Percentiles rank a stretch among this genome's conserved stretches.
Conservation (phyloP, 2,329 filamentous ascomycete species). For the Penicillium thymicola region DNA sequence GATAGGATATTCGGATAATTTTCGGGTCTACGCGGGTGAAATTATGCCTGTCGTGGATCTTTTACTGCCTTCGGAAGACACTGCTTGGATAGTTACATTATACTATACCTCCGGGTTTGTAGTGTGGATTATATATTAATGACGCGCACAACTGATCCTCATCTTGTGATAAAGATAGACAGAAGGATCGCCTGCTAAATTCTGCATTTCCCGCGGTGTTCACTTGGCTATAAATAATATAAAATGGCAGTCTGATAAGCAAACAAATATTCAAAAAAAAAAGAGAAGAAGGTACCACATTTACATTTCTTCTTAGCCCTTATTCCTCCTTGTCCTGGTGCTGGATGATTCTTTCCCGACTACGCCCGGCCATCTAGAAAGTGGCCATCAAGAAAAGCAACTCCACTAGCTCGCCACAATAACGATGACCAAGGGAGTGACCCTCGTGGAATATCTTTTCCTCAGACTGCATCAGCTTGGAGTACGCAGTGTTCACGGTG, state of each 20-base stretch:
- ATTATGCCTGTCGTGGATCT: neutral
- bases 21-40: neutral
- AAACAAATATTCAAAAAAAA: neutral
- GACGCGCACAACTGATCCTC: neutral
- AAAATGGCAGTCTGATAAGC: neutral
- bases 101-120: neutral
- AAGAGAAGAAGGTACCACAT: neutral
- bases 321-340: neutral
- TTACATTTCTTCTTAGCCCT: neutral
- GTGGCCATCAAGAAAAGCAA: neutral
- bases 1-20: neutral
- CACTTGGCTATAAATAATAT: neutral
- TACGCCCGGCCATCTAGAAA: neutral
- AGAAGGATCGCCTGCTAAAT: neutral
- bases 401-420: neutral
- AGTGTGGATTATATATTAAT: neutral
- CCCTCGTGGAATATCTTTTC: neutral
- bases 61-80: neutral
- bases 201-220: neutral
- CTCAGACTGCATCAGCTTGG: neutral
- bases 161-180: neutral
- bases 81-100: neutral
- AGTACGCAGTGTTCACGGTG: neutral
- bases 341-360: neutral
- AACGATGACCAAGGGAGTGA: neutral